Evolutionary conservation across 371 early-diverging fungal species (phyloP), one percentile per base, ranked within the genome.

Genomic region (Zopfochytrium polystomum): DNA sequence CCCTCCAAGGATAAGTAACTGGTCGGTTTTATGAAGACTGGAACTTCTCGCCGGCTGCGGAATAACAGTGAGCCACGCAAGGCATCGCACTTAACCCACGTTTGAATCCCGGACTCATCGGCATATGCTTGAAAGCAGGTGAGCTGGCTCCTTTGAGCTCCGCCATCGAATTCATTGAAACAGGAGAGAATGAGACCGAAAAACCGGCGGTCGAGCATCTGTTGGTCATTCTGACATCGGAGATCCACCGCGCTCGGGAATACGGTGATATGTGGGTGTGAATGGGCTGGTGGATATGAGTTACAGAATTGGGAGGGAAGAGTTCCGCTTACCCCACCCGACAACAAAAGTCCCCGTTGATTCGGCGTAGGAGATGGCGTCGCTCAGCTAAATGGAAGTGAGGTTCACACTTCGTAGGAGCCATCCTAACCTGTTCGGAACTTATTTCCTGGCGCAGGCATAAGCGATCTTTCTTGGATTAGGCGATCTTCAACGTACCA

Each of bases 211-310:
- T 86, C 87, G 74, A 87, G 75, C 51, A 80, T 65, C 62, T 89
- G 89, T 53, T 87, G 82, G 3, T 82, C 75, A 18, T 77, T 65
- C 56, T 89, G 89, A 7, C 88, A 87, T 18, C 77, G 66, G 13
- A 89, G 68, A 66, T 89, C 89, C 34, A 89, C 87, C 64, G 86
- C 86, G 9, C 85, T 84, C 6, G 89, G 89, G 29, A 82, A 83
- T 7, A 87, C 86, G 0, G 89, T 89, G 45, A 89, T 89, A 57
- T 87, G 84, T 1, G 89, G 89, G 70, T 89, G 89, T 29, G 71
- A 71, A 47, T 74, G 74, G 47, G 68, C 68, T 66, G 52, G n/a
- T 25, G 47, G 22, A 23, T 25, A 30, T 25, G 49, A 38, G 30
- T 44, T 44, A 35, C 13, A 15, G 45, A 80, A 79, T 53, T 83